A percentile compares a stretch with the other conserved stretches of the same genome.
Evolutionary conservation across 441 rosid genomes (phyloP).

Genomic region (Lepidium campestre): DNA sequence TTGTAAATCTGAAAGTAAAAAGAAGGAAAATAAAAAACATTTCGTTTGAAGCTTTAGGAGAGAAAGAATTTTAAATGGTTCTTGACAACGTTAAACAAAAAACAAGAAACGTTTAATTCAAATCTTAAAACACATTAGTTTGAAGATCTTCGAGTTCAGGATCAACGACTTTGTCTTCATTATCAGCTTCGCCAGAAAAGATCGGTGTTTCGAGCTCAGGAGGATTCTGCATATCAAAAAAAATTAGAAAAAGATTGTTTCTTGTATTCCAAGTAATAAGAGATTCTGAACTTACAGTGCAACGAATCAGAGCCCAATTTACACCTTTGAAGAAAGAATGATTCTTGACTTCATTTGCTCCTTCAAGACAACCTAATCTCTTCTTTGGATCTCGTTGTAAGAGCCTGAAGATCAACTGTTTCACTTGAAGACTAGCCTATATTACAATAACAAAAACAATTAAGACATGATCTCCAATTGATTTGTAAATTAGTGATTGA

Average conservation of each 20-base stretch:
- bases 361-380: constrained; percentile 80
- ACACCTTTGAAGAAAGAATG: constrained; percentile 79
- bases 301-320: constrained; percentile 88
- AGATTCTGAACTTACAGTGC: constrained; percentile 46
- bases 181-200: constrained; percentile 36
- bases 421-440: constrained; percentile 36
- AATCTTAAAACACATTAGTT: constrained; percentile 60
- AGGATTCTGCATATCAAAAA: constrained; percentile 43
- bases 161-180: constrained; percentile 43
- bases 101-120: background rate
- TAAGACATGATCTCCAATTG: constrained; percentile 24
- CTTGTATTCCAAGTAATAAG: constrained; percentile 1
- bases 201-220: constrained; percentile 75
- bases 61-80: background rate
- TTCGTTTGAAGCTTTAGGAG: background rate
- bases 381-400: constrained; percentile 78
- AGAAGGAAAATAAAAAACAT: background rate
- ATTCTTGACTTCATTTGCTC: constrained; percentile 68
- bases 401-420: constrained; percentile 69
- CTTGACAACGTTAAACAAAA: background rate
- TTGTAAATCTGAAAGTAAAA: background rate
- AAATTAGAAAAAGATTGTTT: background rate
- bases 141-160: constrained; percentile 73
- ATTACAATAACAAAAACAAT: background rate
- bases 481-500: background rate